A percentile compares a stretch with the other conserved stretches of the same genome.
These are phyloP conservation scores for Volvox reticuliferus DNA, from an alignment of 139 green algal species.

Conservation along the genomic window DNA sequence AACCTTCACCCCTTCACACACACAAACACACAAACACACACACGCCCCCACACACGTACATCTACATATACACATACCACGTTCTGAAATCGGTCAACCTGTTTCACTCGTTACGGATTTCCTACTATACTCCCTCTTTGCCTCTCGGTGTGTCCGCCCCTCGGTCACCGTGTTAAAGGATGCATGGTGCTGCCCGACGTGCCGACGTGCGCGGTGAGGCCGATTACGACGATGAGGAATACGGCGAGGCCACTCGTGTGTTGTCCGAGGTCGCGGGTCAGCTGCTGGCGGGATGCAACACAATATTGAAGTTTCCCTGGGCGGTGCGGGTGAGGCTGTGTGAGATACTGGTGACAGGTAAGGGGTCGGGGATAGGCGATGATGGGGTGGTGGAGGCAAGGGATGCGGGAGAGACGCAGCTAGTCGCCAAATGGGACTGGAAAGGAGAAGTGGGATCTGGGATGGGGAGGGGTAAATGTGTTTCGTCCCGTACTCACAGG, in stretches of 20 bases:
- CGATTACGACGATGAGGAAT: slow-evolving; percentile 59
- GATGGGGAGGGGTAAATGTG: too few species aligned
- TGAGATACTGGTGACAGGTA: slow-evolving; percentile 43
- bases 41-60: neutral
- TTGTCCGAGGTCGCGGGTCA: neutral
- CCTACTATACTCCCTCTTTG: too few species aligned
- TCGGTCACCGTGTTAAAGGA: neutral
- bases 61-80: too few species aligned
- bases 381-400: neutral
- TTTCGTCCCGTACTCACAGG: too few species aligned
- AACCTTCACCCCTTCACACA: neutral
- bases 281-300: slow-evolving; percentile 30
- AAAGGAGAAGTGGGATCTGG: too few species aligned
- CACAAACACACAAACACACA: neutral
- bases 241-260: slow-evolving; percentile 33
- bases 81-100: too few species aligned
- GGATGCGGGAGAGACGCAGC: neutral
- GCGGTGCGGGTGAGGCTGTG: slow-evolving; percentile 45
- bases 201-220: slow-evolving; percentile 37
- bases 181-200: slow-evolving; percentile 48
- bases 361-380: neutral
- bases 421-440: too few species aligned
- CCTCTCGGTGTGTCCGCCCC: too few species aligned
- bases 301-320: slow-evolving; percentile 39
- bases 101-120: too few species aligned